phyloP scores from a whole-genome alignment of 2,329 filamentous ascomycete genomes.

The Alternaria metachromatica region DNA sequence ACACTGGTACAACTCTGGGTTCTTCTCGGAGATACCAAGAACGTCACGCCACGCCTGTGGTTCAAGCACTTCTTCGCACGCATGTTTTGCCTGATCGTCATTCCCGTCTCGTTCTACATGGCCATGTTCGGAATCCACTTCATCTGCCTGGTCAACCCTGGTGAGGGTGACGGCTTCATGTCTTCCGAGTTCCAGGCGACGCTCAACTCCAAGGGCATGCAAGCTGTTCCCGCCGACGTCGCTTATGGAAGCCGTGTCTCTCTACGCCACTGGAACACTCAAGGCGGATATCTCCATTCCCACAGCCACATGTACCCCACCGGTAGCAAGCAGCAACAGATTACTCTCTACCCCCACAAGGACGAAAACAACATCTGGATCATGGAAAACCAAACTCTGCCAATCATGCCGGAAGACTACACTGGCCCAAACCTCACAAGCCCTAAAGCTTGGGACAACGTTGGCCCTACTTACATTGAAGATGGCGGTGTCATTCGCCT shows the following conservation, averaged over 20 bases:
- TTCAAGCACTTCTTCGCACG: conserved; percentile 94
- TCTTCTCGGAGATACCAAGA: conserved; percentile 85
- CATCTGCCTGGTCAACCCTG: conserved; percentile 87
- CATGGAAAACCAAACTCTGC: conserved; percentile 92
- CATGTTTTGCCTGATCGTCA: conserved; percentile 87
- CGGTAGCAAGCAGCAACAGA: conserved; percentile 97
- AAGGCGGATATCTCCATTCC: conserved; percentile 96
- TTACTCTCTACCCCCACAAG: conserved; percentile 98
- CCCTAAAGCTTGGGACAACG: conserved; percentile 80
- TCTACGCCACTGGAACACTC: conserved; percentile 94
- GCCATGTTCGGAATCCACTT: conserved; percentile 98
- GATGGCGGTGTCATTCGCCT: conserved; percentile 83
- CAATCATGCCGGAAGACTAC: conserved; percentile 67
- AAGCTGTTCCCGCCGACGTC: conserved; percentile 91
- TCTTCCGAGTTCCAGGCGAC: conserved; percentile 99
- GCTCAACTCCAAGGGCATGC: conserved; percentile 95
- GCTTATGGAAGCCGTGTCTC: conserved; percentile 84
- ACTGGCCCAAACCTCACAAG: conserved; percentile 81
- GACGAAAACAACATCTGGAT: conserved; percentile 97
- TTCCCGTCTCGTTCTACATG: conserved; percentile 90
- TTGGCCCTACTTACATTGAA: conserved; percentile 73
- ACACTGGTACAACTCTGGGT: conserved; percentile 95
- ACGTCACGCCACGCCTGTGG: conserved; percentile 83
- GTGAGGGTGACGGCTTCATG: conserved; percentile 99
- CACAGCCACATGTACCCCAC: conserved; percentile 97